phyloP scores from a whole-genome alignment of 805 yeast species.

The Barnettozyma californica region DNA sequence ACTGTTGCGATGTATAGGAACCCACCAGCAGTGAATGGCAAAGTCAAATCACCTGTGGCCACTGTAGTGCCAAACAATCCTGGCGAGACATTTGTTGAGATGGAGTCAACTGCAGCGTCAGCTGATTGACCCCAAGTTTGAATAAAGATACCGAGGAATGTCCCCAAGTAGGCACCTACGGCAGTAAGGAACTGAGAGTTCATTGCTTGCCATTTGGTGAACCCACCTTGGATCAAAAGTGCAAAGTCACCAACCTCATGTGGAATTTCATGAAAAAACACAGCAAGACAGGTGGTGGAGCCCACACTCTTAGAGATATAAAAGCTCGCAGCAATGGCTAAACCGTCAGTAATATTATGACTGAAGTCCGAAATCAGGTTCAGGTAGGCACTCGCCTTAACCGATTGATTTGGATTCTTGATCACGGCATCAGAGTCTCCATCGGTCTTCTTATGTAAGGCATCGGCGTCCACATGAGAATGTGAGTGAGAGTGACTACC shows the following conservation, averaged over 20 bases:
- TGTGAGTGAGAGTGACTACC: slow-evolving; percentile 34
- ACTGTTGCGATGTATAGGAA: slow-evolving; percentile 68
- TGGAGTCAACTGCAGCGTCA: not conserved
- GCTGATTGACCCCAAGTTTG: slow-evolving; percentile 32
- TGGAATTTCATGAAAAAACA: slow-evolving; percentile 73
- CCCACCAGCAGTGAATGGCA: slow-evolving; percentile 76
- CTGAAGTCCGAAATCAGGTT: slow-evolving; percentile 66
- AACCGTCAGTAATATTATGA: slow-evolving; percentile 74
- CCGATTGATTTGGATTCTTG: slow-evolving; percentile 32
- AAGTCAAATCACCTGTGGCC: slow-evolving; percentile 43
- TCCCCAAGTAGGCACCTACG: slow-evolving; percentile 59
- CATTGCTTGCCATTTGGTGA: slow-evolving; percentile 60
- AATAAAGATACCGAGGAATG: slow-evolving; percentile 56
- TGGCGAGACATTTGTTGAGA: slow-evolving; percentile 15
- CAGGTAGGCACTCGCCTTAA: slow-evolving; percentile 46
- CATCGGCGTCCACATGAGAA: slow-evolving; percentile 33
- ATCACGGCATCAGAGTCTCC: slow-evolving; percentile 28
- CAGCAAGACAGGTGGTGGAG: slow-evolving; percentile 63
- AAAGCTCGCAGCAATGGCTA: slow-evolving; percentile 69
- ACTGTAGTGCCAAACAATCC: slow-evolving; percentile 50
- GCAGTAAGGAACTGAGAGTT: slow-evolving; percentile 64
- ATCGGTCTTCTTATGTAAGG: slow-evolving; percentile 19
- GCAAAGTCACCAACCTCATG: slow-evolving; percentile 83
- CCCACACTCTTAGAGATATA: slow-evolving; percentile 56
- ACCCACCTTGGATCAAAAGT: slow-evolving; percentile 61